phyloP scores from a whole-genome alignment of 768 basidiomycete genomes.

The Megacollybia marginata region DNA sequence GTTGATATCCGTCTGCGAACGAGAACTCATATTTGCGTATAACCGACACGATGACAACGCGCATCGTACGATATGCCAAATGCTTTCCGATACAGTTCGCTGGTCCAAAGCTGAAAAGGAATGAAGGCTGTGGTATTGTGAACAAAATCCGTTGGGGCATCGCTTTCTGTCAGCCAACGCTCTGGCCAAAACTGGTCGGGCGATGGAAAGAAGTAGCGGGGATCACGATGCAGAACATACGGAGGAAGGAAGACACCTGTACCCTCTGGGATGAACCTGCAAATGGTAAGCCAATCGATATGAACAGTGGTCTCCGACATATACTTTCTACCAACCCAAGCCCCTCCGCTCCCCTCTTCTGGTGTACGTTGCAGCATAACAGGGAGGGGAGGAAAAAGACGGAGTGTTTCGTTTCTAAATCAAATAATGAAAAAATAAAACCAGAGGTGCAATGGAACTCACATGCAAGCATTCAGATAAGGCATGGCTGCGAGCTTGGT shows the following conservation, averaged over 20 bases:
- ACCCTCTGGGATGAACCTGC: neutral
- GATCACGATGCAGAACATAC: neutral
- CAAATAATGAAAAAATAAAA: neutral
- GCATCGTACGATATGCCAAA: neutral
- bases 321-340: neutral
- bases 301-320: neutral
- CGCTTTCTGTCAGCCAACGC: neutral
- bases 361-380: neutral
- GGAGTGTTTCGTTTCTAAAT: neutral
- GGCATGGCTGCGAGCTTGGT: slow-evolving; percentile 17
- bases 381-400: neutral
- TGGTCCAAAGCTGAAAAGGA: slow-evolving; percentile 10
- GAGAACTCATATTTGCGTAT: no score
- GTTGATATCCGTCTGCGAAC: no score
- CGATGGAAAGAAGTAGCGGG: neutral
- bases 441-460: slow-evolving; percentile 2
- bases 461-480: slow-evolving; percentile 25
- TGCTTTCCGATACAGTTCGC: neutral
- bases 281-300: neutral
- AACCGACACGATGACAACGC: no score
- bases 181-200: slow-evolving; percentile 1
- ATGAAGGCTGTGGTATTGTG: neutral
- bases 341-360: neutral
- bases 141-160: neutral
- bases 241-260: neutral